Base-by-base conservation (phyloP, 2,329 filamentous ascomycete genomes). In the Ophiostoma sp. region DNA sequence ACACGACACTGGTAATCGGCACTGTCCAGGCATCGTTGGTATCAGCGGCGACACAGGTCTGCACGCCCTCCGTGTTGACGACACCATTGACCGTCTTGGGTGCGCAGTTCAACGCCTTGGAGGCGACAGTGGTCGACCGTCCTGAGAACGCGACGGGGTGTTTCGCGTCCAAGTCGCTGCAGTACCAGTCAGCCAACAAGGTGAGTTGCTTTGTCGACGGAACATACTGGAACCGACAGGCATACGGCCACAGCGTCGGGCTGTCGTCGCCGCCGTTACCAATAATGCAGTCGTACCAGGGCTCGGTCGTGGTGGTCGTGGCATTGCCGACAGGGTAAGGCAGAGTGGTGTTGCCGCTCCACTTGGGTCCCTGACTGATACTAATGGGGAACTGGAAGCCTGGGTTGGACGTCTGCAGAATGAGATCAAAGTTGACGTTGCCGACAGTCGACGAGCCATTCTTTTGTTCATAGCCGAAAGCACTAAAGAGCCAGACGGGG, bases 241-340 rank as follows among this genome's bases (percentile, higher is more conserved):
- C 36, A 19, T 66, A 25, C 36, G 61, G 61, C 61, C 61, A 66
- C 11, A 66, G 61, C 11, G 61, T 45, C n/a, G 61, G 61, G 36
- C 39, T 66, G 61, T 66, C 61, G 61, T 66, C 61, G 36, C 61
- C 61, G 61, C 61, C 61, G 61, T 66, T 45, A 36, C 61, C 61
- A 19, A 66, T 45, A 31, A 66, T 17, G 61, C 61, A 66, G 61
- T 66, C 39, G 61, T 66, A 66, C 61, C 61, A 66, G 22, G 59
- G 33, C 59, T 59, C 55, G 4, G 55, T 59, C 25, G 55, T 33
- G 15, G 59, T 22, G 17, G 31, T 22, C 8, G 59, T 39, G 2
- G 59, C 31, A 2, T 39, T 22, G 33, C 31, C 31, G 8, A 63
- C 59, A 7, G 59, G 59, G 17, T 9, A n/a, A 19, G 59, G 59